Evolutionary conservation across 2,329 filamentous ascomycete genomes (phyloP).

Genomic region (Orbilia brochopaga): DNA sequence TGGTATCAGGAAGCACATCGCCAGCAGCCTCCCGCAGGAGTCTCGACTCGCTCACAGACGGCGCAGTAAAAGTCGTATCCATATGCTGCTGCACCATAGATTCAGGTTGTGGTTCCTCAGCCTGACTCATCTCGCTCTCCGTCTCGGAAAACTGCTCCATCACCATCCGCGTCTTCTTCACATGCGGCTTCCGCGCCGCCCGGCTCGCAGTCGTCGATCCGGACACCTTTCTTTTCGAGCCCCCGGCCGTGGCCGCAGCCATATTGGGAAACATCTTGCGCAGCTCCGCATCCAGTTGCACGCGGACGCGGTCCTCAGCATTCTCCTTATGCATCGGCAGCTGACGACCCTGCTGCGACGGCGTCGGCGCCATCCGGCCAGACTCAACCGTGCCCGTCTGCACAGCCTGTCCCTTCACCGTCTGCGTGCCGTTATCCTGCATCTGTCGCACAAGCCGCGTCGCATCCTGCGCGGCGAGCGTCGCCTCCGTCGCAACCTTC

Average conservation of each 20-base stretch:
- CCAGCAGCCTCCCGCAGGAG: slow-evolving; percentile 33
- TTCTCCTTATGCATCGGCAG: slow-evolving; percentile 17
- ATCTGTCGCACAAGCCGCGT: slow-evolving; percentile 27
- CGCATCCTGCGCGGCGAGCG: slow-evolving; percentile 51
- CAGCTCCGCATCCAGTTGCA: slow-evolving; percentile 42
- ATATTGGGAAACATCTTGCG: slow-evolving; percentile 38
- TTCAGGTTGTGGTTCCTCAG: not conserved
- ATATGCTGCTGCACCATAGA: slow-evolving; percentile 28
- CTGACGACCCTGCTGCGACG: not conserved
- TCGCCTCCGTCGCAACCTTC: slow-evolving; percentile 52
- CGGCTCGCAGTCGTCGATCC: slow-evolving; percentile 37
- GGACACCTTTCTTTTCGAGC: slow-evolving; percentile 43
- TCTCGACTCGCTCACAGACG: slow-evolving; percentile 38
- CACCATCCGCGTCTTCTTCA: slow-evolving; percentile 42
- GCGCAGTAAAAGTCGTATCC: slow-evolving; percentile 40
- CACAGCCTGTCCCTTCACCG: not conserved
- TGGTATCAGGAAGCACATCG: slow-evolving; percentile 35
- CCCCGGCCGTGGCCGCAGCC: slow-evolving; percentile 2
- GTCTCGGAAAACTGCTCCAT: slow-evolving; percentile 43
- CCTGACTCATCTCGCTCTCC: slow-evolving; percentile 3
- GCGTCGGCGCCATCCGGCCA: slow-evolving; percentile 12
- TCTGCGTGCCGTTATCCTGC: slow-evolving; percentile 19
- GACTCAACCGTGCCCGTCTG: slow-evolving; percentile 18
- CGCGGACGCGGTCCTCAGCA: slow-evolving; percentile 33
- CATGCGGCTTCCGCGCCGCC: slow-evolving; percentile 25